Conservation (phyloP, 345 rosid genomes). For the Ailanthus altissimus region DNA sequence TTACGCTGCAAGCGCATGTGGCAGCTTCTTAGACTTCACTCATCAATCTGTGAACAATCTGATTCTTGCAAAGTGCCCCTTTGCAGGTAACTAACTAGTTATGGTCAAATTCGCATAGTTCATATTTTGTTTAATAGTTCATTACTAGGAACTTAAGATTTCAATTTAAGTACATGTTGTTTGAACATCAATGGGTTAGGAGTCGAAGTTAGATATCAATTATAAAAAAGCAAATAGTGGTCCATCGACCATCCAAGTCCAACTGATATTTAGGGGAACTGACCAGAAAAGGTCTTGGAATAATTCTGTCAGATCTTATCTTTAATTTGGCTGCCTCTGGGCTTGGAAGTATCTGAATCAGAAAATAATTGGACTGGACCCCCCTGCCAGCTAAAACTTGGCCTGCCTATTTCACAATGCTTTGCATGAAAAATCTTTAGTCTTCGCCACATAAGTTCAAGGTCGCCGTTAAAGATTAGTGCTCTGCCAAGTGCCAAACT, state of each 20-base stretch:
- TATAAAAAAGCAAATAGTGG: not conserved
- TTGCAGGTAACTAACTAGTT: conserved; percentile 59
- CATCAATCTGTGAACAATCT: conserved; percentile 59
- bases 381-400: not conserved
- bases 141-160: not conserved
- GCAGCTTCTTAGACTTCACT: conserved; percentile 88
- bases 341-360: no score
- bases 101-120: not conserved
- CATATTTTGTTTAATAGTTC: not conserved
- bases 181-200: not conserved
- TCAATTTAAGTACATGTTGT: not conserved
- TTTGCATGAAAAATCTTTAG: not conserved
- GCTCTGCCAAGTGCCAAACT: no score
- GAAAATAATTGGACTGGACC: not conserved
- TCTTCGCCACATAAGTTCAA: not conserved
- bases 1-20: conserved; percentile 75
- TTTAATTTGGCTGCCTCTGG: not conserved
- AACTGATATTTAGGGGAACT: not conserved
- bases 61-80: conserved; percentile 80
- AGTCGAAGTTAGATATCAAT: not conserved
- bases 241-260: not conserved
- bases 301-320: not conserved
- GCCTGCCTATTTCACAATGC: not conserved
- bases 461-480: no score
- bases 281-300: not conserved